A percentile compares a stretch with the other conserved stretches of the same genome.
These are phyloP conservation scores for Musa acuminata DNA, from an alignment of 176 grass and related monocot species.

Conservation along the genomic window DNA sequence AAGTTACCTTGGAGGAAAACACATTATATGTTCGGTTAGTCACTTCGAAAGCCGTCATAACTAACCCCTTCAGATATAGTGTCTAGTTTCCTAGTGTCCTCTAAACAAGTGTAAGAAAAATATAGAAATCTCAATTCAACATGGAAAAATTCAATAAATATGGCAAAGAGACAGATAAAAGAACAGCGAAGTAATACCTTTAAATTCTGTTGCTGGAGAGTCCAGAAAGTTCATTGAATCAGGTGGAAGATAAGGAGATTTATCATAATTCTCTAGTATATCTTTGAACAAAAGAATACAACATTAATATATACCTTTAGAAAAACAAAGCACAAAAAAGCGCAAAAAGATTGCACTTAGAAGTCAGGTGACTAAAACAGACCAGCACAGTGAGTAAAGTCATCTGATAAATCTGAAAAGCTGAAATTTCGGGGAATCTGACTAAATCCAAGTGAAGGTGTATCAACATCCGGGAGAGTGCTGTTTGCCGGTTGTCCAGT, in stretches of 20 bases:
- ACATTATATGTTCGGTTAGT: conserved; percentile 38
- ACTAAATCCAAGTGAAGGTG: conserved; percentile 61
- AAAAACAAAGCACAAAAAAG: neutral
- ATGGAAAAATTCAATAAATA: too few relatives aligned
- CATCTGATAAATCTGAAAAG: conserved; percentile 90
- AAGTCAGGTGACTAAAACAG: conserved; percentile 9
- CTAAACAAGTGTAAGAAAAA: conserved; percentile 25
- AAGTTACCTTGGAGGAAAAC: conserved; percentile 37
- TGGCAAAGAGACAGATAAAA: too few relatives aligned
- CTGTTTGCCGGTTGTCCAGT: conserved; percentile 55
- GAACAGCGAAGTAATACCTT: conserved; percentile 27
- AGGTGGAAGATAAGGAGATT: conserved; percentile 75
- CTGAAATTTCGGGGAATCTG: conserved; percentile 98
- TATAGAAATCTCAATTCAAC: conserved; percentile 27
- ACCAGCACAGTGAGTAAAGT: conserved; percentile 93
- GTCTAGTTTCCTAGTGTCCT: conserved; percentile 74
- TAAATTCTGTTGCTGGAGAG: conserved; percentile 44
- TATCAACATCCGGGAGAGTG: conserved; percentile 67
- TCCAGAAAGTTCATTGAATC: conserved; percentile 65
- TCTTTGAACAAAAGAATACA: conserved; percentile 34
- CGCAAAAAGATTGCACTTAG: conserved; percentile 14
- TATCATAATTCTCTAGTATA: conserved; percentile 90
- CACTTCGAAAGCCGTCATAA: conserved; percentile 85
- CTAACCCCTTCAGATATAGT: conserved; percentile 87
- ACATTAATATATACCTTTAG: conserved; percentile 12